These are phyloP conservation scores for Fragaria nilgerrensis DNA, from an alignment of 306 rosid genomes.

Conservation along the genomic window DNA sequence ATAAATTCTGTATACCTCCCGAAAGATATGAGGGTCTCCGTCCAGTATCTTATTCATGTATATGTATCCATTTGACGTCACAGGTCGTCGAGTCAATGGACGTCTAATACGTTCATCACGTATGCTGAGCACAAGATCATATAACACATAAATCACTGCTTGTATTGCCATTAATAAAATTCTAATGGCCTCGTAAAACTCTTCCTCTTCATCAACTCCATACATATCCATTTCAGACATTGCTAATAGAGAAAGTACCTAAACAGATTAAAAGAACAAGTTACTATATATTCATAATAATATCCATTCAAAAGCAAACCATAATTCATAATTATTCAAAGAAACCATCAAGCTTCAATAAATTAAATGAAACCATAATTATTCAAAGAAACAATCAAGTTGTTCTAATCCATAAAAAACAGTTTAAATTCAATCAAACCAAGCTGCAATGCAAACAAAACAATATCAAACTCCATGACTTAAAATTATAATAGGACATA, in stretches of 20 bases:
- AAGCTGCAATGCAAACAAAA: background rate
- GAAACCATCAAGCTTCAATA: background rate
- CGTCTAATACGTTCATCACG: background rate
- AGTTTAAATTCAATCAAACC: too few species aligned
- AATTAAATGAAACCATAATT: background rate
- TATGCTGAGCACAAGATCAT: background rate
- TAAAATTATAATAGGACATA: background rate
- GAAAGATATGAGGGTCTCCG: background rate
- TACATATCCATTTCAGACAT: background rate
- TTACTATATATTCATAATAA: background rate
- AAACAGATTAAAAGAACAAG: background rate
- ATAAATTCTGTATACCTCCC: too few species aligned
- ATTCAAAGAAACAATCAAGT: too few species aligned
- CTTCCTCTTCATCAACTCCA: background rate
- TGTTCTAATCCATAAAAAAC: too few species aligned
- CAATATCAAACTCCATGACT: background rate
- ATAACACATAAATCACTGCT: background rate
- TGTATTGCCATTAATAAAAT: background rate
- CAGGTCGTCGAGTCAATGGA: background rate
- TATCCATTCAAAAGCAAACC: background rate
- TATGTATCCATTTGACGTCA: background rate
- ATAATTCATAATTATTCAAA: background rate
- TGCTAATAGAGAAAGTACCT: background rate
- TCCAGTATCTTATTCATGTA: background rate
- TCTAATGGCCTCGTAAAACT: background rate